Percentiles rank a stretch among this genome's conserved stretches.
These are phyloP conservation scores for Rhynchospora pubera DNA, from an alignment of 176 grass and related monocot genomes.

Conservation along the genomic window DNA sequence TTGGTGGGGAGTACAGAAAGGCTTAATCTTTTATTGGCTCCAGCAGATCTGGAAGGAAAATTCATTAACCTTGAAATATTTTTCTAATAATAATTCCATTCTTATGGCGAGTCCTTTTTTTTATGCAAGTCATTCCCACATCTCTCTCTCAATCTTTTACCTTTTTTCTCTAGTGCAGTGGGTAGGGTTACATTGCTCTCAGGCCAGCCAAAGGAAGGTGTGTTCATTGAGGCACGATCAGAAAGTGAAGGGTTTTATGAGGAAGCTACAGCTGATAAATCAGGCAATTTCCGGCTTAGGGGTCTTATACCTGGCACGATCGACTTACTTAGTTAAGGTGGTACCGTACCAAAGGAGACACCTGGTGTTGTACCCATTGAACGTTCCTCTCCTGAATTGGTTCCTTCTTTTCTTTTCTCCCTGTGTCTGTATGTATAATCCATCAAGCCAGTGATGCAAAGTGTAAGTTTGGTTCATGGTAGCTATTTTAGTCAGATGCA, in stretches of 20 bases:
- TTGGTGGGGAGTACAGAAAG: background rate
- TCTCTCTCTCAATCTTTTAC: background rate
- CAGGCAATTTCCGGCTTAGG: constrained; percentile 77
- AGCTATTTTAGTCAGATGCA: too few species aligned
- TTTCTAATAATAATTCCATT: background rate
- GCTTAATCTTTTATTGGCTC: background rate
- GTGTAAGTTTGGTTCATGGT: too few species aligned
- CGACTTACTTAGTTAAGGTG: constrained; percentile 74
- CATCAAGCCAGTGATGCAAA: too few species aligned
- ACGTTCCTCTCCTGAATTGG: constrained; percentile 69
- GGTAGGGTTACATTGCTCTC: constrained; percentile 75
- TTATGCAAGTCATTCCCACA: background rate
- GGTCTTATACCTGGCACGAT: constrained; percentile 81
- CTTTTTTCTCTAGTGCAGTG: constrained; percentile 66
- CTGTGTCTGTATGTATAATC: too few species aligned
- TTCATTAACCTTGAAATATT: background rate
- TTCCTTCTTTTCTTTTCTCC: too few species aligned
- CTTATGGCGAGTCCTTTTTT: background rate
- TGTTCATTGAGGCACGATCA: constrained; percentile 87
- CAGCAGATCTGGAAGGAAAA: background rate
- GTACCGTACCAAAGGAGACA: constrained; percentile 64
- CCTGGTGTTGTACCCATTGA: constrained; percentile 50
- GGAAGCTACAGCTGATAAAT: constrained; percentile 75
- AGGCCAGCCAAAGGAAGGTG: constrained; percentile 80
- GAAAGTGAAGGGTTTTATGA: constrained; percentile 91